These are phyloP conservation scores for Tolypocladium nubicola DNA, from an alignment of 2,329 filamentous ascomycete genomes.

Conservation along the genomic window DNA sequence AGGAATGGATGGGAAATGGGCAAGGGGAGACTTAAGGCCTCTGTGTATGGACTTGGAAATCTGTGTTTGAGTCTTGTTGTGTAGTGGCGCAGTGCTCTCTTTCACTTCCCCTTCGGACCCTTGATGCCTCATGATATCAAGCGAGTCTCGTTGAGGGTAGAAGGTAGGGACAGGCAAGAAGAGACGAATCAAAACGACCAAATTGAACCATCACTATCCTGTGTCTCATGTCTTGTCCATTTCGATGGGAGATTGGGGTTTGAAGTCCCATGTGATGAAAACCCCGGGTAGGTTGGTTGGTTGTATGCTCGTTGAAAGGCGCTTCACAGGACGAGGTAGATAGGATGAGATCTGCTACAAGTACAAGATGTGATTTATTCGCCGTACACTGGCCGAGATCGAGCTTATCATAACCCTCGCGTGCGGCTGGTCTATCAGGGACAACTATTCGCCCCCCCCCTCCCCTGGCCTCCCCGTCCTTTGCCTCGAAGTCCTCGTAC, in stretches of 20 bases:
- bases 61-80: neutral
- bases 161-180: neutral
- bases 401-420: neutral
- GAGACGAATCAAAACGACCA: neutral
- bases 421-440: neutral
- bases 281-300: no score
- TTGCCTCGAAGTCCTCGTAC: neutral
- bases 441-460: no score
- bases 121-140: neutral
- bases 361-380: neutral
- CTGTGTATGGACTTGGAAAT: neutral
- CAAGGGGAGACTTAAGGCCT: neutral
- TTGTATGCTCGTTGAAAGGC: neutral
- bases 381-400: neutral
- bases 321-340: neutral
- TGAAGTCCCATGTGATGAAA: no score
- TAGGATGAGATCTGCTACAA: neutral
- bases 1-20: neutral
- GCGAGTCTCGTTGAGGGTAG: neutral
- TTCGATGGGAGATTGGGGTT: no score
- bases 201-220: neutral
- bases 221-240: neutral
- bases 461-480: neutral
- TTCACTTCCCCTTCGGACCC: no score
- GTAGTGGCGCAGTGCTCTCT: neutral